Base-by-base conservation (phyloP, 495 filamentous ascomycete genomes). In the Staphylotrichum longicolle region DNA sequence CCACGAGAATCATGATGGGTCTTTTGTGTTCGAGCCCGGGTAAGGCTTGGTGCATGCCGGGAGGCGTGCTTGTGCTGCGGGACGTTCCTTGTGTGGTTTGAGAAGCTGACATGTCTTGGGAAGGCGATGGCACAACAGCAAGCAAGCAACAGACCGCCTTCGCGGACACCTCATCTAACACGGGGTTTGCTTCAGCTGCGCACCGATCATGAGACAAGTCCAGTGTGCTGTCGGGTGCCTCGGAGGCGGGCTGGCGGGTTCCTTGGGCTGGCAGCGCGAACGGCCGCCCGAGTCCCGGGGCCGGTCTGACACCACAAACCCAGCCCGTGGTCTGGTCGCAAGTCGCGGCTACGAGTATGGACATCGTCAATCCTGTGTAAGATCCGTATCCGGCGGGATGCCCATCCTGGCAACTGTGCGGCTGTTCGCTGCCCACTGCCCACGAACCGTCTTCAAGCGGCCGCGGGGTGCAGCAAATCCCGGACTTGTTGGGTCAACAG, bases 71-170 rank as follows among this genome's bases (percentile, higher is more conserved):
- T 12, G 42, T 12, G 6, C n/a, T 15, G 41, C 55, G 41, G 55
- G 33, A 14, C 42, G 32, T 32, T 34, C 48, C 41, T 53, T 45
- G 60, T 39, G n/a, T 44, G 50, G 44, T 30, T 45, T 41, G 32
- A 57, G 33, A 54, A 46, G 50, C 54, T 41, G 49, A 15, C 32
- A 42, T 35, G 57, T 20, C 47, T 40, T 58, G 53, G 54, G 45
- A 46, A 51, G 20, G 49, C 42, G 41, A 56, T 66, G 34, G 58
- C 61, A 70, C 68, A 57, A 44, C 66, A 27, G 20, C 20, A 27
- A 70, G 66, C 41, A 50, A 40, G 59, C 66, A 61, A 67, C 59
- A 69, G 64, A 65, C 64, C 66, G 68, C 64, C 66, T 63, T 62
- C 56, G 45, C 57, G 27, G 44, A 33, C 54, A 39, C 5, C 11